A percentile compares a stretch with the other conserved stretches of the same genome.
Conservation (phyloP, 2,329 filamentous ascomycete genomes). For the Rutstroemia sp. region DNA sequence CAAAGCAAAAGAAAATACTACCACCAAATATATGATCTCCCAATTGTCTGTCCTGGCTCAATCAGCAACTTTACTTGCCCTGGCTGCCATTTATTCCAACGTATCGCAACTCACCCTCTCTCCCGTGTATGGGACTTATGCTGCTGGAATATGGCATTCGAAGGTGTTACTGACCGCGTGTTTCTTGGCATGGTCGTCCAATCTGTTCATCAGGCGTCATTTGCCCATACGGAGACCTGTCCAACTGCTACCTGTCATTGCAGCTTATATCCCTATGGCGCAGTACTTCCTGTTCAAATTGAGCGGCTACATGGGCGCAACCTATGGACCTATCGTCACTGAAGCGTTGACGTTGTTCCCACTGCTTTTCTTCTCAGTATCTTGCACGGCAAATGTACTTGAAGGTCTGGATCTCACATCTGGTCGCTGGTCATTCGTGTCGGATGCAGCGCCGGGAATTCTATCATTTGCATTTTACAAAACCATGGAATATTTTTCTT, state of each 20-base stretch:
- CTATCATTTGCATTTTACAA: slow-evolving; percentile 60
- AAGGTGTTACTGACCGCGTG: slow-evolving; percentile 58
- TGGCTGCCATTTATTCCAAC: slow-evolving; percentile 58
- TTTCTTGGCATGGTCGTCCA: slow-evolving; percentile 65
- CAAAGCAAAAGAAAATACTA: slow-evolving; percentile 29
- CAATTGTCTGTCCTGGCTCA: slow-evolving; percentile 28
- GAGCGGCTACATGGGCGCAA: slow-evolving; percentile 59
- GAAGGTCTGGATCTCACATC: slow-evolving; percentile 51
- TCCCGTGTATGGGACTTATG: slow-evolving; percentile 82
- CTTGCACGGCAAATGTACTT: slow-evolving; percentile 56
- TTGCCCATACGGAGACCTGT: slow-evolving; percentile 40
- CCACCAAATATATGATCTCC: slow-evolving; percentile 23
- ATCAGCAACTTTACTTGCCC: slow-evolving; percentile 39
- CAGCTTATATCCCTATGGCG: slow-evolving; percentile 64
- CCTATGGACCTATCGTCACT: slow-evolving; percentile 67
- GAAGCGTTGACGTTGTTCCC: slow-evolving; percentile 69
- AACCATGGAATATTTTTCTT: slow-evolving; percentile 30
- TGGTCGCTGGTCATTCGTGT: slow-evolving; percentile 46
- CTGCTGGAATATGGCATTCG: slow-evolving; percentile 64
- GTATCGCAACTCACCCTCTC: slow-evolving; percentile 71
- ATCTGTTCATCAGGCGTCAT: slow-evolving; percentile 45
- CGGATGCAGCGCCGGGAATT: slow-evolving; percentile 58
- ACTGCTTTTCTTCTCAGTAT: slow-evolving; percentile 55
- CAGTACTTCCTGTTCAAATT: slow-evolving; percentile 65
- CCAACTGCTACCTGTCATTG: slow-evolving; percentile 61